Conservation (phyloP, 2,329 filamentous ascomycete species). For the Xenoacremonium recifei region DNA sequence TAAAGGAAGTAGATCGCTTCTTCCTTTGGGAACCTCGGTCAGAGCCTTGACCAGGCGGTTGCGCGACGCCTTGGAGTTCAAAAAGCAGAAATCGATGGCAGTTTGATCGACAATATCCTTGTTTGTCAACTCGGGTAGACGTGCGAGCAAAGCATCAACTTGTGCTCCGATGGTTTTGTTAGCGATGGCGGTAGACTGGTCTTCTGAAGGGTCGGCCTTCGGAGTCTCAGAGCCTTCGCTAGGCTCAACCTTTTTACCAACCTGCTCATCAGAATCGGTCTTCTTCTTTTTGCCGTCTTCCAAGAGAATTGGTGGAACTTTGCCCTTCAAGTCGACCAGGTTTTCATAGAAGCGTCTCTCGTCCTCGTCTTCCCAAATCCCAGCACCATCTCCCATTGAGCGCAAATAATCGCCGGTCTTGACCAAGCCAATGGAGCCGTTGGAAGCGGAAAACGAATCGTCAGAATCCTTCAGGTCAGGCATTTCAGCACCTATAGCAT, state of each 20-base stretch:
- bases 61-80: slow-evolving; percentile 96
- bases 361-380: slow-evolving; percentile 98
- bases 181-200: slow-evolving; percentile 88
- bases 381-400: slow-evolving; percentile 83
- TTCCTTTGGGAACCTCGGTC: slow-evolving; percentile 91
- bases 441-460: slow-evolving; percentile 60
- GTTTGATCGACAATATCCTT: slow-evolving; percentile 91
- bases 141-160: slow-evolving; percentile 84
- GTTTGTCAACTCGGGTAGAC: slow-evolving; percentile 85
- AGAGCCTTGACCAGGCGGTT: slow-evolving; percentile 91
- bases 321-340: slow-evolving; percentile 88
- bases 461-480: slow-evolving; percentile 87
- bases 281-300: slow-evolving; percentile 97
- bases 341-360: slow-evolving; percentile 98
- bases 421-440: slow-evolving; percentile 84
- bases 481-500: slow-evolving; percentile 88
- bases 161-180: slow-evolving; percentile 98
- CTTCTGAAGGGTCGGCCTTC: slow-evolving; percentile 64
- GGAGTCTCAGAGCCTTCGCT: slow-evolving; percentile 46
- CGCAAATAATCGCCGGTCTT: slow-evolving; percentile 92
- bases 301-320: slow-evolving; percentile 88
- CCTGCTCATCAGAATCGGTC: slow-evolving; percentile 73
- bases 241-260: slow-evolving; percentile 70
- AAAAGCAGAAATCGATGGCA: slow-evolving; percentile 94
- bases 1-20: slow-evolving; percentile 83